Conservation (phyloP, 768 basidiomycete genomes). For the Boletus rubropictus region DNA sequence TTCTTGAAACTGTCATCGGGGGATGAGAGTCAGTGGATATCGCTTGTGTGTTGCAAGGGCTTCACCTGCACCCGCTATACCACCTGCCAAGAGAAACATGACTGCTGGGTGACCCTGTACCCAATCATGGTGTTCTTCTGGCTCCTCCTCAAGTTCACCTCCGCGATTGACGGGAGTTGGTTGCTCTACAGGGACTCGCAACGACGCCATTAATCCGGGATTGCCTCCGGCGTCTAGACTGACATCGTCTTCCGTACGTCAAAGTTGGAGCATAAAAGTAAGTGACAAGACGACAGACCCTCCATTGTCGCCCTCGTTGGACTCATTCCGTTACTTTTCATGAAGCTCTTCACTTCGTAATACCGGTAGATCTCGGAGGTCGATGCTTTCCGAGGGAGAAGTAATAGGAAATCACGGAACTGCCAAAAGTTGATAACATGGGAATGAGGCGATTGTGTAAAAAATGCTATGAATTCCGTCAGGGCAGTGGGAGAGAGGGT, state of each 20-base stretch:
- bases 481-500: constrained; percentile 62
- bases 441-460: constrained; percentile 67
- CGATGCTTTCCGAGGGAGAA: constrained; percentile 77
- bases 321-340: constrained; percentile 73
- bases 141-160: constrained; percentile 48
- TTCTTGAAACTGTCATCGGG: constrained; percentile 71
- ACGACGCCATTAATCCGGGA: constrained; percentile 34
- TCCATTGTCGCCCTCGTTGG: constrained; percentile 83
- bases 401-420: constrained; percentile 85
- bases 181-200: constrained; percentile 11
- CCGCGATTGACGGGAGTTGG: constrained; percentile 26
- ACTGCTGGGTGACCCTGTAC: constrained; percentile 69
- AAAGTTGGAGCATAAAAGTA: constrained; percentile 19
- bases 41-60: constrained; percentile 1
- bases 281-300: constrained; percentile 44
- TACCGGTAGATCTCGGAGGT: constrained; percentile 82
- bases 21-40: constrained; percentile 3
- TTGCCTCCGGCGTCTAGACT: constrained; percentile 73
- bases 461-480: constrained; percentile 72
- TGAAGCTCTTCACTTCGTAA: constrained; percentile 62
- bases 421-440: constrained; percentile 73
- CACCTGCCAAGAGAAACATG: constrained; percentile 90
- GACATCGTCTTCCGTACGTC: constrained; percentile 57
- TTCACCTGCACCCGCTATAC: constrained; percentile 89
- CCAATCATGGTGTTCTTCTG: constrained; percentile 54